Evolutionary conservation across 75 land plant species (phyloP), one percentile per base, ranked within the genome.

Genomic region (Picea glauca): DNA sequence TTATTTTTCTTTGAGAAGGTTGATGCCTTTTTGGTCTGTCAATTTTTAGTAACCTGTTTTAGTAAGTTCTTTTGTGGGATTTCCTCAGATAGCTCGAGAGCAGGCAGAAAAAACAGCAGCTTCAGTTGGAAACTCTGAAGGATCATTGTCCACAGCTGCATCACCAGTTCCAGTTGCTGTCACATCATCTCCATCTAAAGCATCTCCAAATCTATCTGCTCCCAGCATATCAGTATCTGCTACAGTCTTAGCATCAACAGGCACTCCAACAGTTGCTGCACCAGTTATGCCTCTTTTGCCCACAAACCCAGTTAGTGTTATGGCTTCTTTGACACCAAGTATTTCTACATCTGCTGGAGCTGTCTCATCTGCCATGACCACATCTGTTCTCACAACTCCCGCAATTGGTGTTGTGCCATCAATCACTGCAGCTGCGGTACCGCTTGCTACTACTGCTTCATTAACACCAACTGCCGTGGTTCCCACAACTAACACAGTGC

Each of bases 41-140:
- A 38, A 68, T 57, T 63, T 77, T 57, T 20, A 1, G 31, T 67
- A 3, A 59, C 77, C 15, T 4, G 21, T 38, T 80, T 58, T 80
- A 46, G 20, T 8, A 15, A n/a, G 14, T 31, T 30, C 62, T 23
- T 72, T 43, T 50, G n/a, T 58, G 59, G 32, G 11, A 1, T 50
- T 12, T 60, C 66, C 65, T 40, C 88, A 95, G 98, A 67, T 93
- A 43, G 98, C 98, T 74, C 96, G 98, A 26, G 96, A 93, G 82
- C 87, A 86, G 58, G 92, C 93, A 78, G 88, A 91, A 23, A 88
- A 81, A 56, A 77, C 74, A 43, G 85, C 75, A 32, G 70, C 43
- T 63, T 62, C 65, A 11, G 54, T 54, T 13, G 11, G 58, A 78
- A n/a, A 5, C 20, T 21, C 76, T 40, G 68, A 62, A 64, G 75